A percentile compares a stretch with the other conserved stretches of the same genome.
These are phyloP conservation scores for Aspergillus piperis DNA, from an alignment of 2,329 filamentous ascomycete species.

Conservation along the genomic window DNA sequence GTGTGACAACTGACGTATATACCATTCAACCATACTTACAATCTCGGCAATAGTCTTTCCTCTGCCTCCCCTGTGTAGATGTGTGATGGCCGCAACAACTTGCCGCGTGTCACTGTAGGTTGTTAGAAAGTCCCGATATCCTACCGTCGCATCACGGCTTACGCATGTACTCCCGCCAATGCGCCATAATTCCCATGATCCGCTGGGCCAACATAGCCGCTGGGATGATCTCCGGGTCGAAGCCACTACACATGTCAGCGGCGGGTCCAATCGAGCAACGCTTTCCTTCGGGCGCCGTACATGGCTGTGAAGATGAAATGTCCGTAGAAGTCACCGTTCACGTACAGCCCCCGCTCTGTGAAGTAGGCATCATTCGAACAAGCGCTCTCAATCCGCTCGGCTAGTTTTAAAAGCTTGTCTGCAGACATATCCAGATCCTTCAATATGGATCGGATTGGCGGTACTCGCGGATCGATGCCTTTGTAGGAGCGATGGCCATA, in stretches of 20 bases:
- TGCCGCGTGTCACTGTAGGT: conserved; percentile 27
- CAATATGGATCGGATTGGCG: conserved; percentile 28
- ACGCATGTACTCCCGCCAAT: conserved; percentile 39
- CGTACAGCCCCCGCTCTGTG: conserved; percentile 35
- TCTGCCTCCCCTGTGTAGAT: conserved; percentile 28
- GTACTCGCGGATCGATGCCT: conserved; percentile 30
- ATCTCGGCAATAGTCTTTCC: conserved; percentile 9
- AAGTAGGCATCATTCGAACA: conserved; percentile 33
- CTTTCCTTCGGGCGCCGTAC: conserved; percentile 23
- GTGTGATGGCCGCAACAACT: conserved; percentile 32
- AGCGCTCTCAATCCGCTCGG: conserved; percentile 29
- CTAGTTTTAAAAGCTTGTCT: conserved; percentile 26
- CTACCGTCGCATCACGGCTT: conserved; percentile 12
- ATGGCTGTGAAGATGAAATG: conserved; percentile 47
- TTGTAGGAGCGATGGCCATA: conserved; percentile 38
- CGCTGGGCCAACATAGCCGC: conserved; percentile 34
- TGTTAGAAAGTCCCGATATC: conserved; percentile 20
- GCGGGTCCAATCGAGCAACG: not conserved
- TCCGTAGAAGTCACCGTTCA: conserved; percentile 50
- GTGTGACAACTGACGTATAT: not conserved
- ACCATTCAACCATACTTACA: conserved; percentile 13
- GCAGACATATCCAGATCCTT: conserved; percentile 20
- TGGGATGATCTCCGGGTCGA: conserved; percentile 33
- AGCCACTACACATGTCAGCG: conserved; percentile 22
- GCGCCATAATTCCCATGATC: conserved; percentile 36